A percentile compares a stretch with the other conserved stretches of the same genome.
These are phyloP conservation scores for Groenewaldozyma auringiensis DNA, from an alignment of 1,139 yeast genomes.

Conservation along the genomic window DNA sequence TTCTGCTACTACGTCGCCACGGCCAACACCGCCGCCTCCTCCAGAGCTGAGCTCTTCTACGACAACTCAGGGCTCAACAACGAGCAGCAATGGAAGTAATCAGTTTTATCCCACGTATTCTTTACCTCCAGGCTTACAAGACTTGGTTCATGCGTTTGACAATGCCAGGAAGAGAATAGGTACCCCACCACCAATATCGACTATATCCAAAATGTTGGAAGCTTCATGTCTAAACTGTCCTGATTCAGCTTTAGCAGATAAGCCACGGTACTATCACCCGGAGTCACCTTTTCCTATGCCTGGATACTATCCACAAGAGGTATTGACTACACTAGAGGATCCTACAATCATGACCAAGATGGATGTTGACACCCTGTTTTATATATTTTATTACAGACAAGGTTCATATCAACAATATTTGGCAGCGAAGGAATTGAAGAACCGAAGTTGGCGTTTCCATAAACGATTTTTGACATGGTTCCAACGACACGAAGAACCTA, in stretches of 20 bases:
- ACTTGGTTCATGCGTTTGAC: slow-evolving; percentile 40
- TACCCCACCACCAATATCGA: slow-evolving; percentile 49
- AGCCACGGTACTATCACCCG: slow-evolving; percentile 77
- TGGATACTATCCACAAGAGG: slow-evolving; percentile 87
- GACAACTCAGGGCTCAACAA: slow-evolving; percentile 8
- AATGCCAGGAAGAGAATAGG: slow-evolving; percentile 38
- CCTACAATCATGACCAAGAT: slow-evolving; percentile 54
- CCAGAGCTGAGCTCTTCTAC: slow-evolving; percentile 10
- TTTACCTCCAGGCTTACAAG: slow-evolving; percentile 45
- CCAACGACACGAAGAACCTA: slow-evolving; percentile 53
- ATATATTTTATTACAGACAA: slow-evolving; percentile 78
- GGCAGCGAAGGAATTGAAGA: slow-evolving; percentile 75
- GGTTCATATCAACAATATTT: slow-evolving; percentile 66
- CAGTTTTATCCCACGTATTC: slow-evolving; percentile 14
- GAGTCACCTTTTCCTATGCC: slow-evolving; percentile 83
- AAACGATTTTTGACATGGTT: slow-evolving; percentile 78
- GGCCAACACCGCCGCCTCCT: slow-evolving; percentile 13
- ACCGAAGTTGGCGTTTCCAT: slow-evolving; percentile 86
- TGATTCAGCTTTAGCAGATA: slow-evolving; percentile 84
- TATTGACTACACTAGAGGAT: slow-evolving; percentile 39
- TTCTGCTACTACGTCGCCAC: slow-evolving; percentile 16
- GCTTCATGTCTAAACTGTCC: slow-evolving; percentile 78
- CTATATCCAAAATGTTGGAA: slow-evolving; percentile 56
- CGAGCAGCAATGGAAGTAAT: slow-evolving; percentile 1
- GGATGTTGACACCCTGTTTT: slow-evolving; percentile 83